These are phyloP conservation scores for Litsea cubeba DNA, from an alignment of 164 flowering plant species.

Conservation along the genomic window DNA sequence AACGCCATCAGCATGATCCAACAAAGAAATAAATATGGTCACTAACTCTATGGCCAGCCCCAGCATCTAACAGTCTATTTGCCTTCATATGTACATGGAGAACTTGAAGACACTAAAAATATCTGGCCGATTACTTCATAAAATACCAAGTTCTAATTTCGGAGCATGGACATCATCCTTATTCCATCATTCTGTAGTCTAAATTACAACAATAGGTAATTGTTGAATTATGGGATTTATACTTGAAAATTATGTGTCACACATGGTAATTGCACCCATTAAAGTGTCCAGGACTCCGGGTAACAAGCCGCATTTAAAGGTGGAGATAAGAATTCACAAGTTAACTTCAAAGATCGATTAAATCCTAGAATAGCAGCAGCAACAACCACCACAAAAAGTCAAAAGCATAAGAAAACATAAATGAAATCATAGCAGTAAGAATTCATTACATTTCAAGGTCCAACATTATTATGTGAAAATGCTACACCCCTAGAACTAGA, in stretches of 20 bases:
- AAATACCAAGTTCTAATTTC: background rate
- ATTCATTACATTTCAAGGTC: background rate
- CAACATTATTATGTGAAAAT: background rate
- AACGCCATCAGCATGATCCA: background rate
- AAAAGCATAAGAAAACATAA: too few relatives aligned
- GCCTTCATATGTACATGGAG: background rate
- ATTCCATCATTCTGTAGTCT: background rate
- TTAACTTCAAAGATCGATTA: background rate
- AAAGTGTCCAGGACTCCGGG: background rate
- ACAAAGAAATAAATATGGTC: background rate
- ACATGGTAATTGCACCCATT: background rate
- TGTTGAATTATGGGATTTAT: background rate
- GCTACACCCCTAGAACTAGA: background rate
- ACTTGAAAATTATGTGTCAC: background rate
- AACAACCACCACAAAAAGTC: background rate
- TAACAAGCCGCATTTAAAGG: background rate
- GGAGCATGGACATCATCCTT: background rate
- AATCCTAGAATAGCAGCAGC: background rate
- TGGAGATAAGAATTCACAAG: background rate
- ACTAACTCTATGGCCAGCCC: background rate
- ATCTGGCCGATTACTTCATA: background rate
- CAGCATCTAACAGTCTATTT: background rate
- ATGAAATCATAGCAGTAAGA: too few relatives aligned
- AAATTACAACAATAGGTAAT: background rate
- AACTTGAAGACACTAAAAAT: background rate